Evolutionary conservation across 2,329 filamentous ascomycete genomes (phyloP).

Genomic region (Massarina eburnea): DNA sequence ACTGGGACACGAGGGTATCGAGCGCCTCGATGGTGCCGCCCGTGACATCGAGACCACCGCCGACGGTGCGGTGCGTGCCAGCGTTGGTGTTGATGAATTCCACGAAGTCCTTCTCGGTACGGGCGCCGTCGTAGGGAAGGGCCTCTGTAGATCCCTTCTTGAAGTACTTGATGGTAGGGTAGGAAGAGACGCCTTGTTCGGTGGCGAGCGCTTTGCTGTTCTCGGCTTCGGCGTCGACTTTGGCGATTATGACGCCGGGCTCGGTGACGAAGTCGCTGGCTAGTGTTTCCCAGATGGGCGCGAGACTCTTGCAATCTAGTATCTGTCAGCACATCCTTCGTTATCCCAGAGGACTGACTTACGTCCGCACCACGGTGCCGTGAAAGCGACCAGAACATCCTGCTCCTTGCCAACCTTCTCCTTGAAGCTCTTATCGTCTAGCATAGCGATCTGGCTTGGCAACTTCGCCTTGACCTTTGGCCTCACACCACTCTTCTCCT

Average conservation of each 20-base stretch:
- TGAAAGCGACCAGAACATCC: constrained; percentile 93
- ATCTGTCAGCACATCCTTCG: constrained; percentile 10
- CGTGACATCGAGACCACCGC: constrained; percentile 74
- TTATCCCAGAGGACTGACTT: constrained; percentile 50
- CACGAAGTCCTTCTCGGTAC: constrained; percentile 74
- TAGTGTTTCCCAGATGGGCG: constrained; percentile 85
- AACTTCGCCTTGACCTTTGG: constrained; percentile 72
- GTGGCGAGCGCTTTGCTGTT: constrained; percentile 77
- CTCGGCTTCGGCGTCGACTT: constrained; percentile 90
- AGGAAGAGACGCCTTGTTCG: constrained; percentile 77
- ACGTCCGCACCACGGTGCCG: constrained; percentile 98
- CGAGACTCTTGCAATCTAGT: constrained; percentile 93
- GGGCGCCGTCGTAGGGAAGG: constrained; percentile 72
- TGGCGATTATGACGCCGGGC: constrained; percentile 79
- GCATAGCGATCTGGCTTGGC: constrained; percentile 74
- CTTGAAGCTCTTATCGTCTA: constrained; percentile 80
- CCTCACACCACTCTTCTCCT: constrained; percentile 84
- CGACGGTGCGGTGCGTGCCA: constrained; percentile 79
- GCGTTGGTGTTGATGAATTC: constrained; percentile 85
- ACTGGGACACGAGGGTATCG: constrained; percentile 74
- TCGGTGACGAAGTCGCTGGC: constrained; percentile 81
- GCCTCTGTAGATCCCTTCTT: constrained; percentile 75
- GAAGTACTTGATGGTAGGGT: constrained; percentile 99
- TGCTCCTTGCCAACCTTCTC: constrained; percentile 79
- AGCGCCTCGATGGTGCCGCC: constrained; percentile 83